phyloP scores from a whole-genome alignment of 2,329 filamentous ascomycete species.

The Aureobasidium sp. region DNA sequence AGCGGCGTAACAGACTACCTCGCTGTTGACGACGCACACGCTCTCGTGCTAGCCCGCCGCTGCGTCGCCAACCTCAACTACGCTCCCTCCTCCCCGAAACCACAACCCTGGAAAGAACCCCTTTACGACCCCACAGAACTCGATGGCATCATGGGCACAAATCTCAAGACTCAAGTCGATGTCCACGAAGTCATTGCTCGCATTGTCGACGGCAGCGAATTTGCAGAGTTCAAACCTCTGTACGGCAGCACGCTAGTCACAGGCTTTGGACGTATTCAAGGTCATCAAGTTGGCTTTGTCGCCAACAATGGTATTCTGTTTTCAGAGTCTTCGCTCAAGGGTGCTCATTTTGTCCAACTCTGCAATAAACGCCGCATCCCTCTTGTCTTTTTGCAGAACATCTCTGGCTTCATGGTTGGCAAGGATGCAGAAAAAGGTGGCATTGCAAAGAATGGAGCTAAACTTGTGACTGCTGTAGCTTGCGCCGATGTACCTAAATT shows the following conservation, averaged over 20 bases:
- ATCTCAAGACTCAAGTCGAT: constrained; percentile 75
- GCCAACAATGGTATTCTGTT: constrained; percentile 96
- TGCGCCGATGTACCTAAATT: constrained; percentile 95
- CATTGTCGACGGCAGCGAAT: constrained; percentile 82
- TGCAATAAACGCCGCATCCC: constrained; percentile 86
- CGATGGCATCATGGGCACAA: constrained; percentile 80
- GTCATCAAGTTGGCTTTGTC: constrained; percentile 82
- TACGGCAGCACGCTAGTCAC: constrained; percentile 87
- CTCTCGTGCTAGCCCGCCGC: constrained; percentile 72
- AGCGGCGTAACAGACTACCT: constrained; percentile 94
- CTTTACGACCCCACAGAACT: constrained; percentile 73
- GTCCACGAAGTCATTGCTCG: constrained; percentile 87
- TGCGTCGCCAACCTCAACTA: constrained; percentile 87
- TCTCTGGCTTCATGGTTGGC: constrained; percentile 97
- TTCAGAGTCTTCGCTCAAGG: constrained; percentile 80
- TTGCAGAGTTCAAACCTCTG: constrained; percentile 88
- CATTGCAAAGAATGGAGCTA: constrained; percentile 96
- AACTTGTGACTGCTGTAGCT: constrained; percentile 92
- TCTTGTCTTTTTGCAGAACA: constrained; percentile 91
- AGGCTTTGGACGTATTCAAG: constrained; percentile 83
- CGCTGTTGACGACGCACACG: constrained; percentile 88
- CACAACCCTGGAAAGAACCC: constrained; percentile 57
- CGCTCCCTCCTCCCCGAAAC: constrained; percentile 39
- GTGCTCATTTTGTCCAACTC: constrained; percentile 93
- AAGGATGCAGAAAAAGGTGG: constrained; percentile 84